These are phyloP conservation scores for Leucosporidium creatinivorum DNA, from an alignment of 768 basidiomycete genomes.

Conservation along the genomic window DNA sequence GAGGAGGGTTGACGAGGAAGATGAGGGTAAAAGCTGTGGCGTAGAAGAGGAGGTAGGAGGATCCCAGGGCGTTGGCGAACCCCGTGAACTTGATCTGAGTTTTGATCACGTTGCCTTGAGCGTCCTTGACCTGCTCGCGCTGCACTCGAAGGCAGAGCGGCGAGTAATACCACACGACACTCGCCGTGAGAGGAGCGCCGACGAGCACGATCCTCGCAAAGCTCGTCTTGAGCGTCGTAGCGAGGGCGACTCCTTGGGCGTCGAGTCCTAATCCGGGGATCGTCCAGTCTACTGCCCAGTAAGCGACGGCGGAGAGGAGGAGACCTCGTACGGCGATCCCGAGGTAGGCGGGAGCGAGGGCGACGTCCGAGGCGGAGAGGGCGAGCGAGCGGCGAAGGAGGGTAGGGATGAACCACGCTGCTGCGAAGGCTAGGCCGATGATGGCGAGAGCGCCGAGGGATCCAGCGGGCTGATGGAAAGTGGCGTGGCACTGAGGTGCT, in stretches of 20 bases:
- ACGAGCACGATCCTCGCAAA: constrained; percentile 55
- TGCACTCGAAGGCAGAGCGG: constrained; percentile 69
- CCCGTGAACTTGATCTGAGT: constrained; percentile 55
- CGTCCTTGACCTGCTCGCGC: constrained; percentile 37
- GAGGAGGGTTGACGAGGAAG: constrained; percentile 64
- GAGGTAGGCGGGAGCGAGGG: constrained; percentile 60
- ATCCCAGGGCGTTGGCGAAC: constrained; percentile 82
- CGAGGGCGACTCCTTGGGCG: constrained; percentile 35
- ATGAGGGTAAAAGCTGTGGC: constrained; percentile 54
- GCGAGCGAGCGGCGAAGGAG: constrained; percentile 53
- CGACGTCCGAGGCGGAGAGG: constrained; percentile 65
- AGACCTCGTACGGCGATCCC: constrained; percentile 54
- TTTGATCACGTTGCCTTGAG: constrained; percentile 40
- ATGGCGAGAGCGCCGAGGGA: constrained; percentile 52
- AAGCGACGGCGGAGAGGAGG: constrained; percentile 55
- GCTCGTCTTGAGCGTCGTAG: constrained; percentile 47
- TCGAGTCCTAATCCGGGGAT: constrained; percentile 47
- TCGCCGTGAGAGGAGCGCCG: constrained; percentile 47
- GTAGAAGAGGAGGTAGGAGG: constrained; percentile 79
- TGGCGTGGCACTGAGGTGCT: constrained; percentile 76
- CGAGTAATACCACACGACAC: constrained; percentile 60
- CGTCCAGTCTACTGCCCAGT: constrained; percentile 77
- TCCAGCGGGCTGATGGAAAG: constrained; percentile 57
- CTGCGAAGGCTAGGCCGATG: constrained; percentile 54
- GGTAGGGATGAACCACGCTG: constrained; percentile 55